phyloP scores from a whole-genome alignment of 164 flowering plant genomes.

The Dillenia suffruticosa region DNA sequence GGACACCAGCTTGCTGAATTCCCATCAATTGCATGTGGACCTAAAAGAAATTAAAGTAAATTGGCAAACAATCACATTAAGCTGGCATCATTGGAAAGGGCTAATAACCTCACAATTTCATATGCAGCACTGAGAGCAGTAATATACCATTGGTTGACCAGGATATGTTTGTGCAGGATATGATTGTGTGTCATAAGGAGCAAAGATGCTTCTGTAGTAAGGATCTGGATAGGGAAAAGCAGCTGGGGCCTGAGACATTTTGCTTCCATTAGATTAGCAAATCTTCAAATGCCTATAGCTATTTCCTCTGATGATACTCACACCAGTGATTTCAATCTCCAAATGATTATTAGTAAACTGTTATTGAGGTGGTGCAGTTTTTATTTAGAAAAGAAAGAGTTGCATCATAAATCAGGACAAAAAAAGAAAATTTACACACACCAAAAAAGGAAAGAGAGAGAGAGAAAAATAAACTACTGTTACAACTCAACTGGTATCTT shows the following conservation, averaged over 20 bases:
- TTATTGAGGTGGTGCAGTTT: not conserved
- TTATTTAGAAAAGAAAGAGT: not conserved
- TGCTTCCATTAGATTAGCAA: slow-evolving; percentile 12
- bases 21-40: slow-evolving; percentile 75
- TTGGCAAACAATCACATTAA: too few species aligned
- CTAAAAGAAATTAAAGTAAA: slow-evolving; percentile 25
- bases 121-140: not conserved
- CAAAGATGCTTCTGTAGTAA: slow-evolving; percentile 80
- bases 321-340: not conserved
- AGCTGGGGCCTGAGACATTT: slow-evolving; percentile 48
- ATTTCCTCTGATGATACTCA: not conserved
- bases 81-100: not conserved
- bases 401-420: not conserved
- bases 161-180: slow-evolving; percentile 50
- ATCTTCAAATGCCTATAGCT: not conserved
- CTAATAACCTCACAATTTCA: not conserved
- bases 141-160: slow-evolving; percentile 67
- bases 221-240: slow-evolving; percentile 90
- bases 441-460: not conserved
- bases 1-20: slow-evolving; percentile 67
- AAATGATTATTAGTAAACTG: not conserved
- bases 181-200: slow-evolving; percentile 76
- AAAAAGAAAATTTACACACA: not conserved
- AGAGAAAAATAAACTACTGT: not conserved
- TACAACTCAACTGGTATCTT: not conserved